Evolutionary conservation across 2,329 filamentous ascomycete genomes (phyloP), one percentile per base, ranked within the genome.

Genomic region (Fusarium sp.): DNA sequence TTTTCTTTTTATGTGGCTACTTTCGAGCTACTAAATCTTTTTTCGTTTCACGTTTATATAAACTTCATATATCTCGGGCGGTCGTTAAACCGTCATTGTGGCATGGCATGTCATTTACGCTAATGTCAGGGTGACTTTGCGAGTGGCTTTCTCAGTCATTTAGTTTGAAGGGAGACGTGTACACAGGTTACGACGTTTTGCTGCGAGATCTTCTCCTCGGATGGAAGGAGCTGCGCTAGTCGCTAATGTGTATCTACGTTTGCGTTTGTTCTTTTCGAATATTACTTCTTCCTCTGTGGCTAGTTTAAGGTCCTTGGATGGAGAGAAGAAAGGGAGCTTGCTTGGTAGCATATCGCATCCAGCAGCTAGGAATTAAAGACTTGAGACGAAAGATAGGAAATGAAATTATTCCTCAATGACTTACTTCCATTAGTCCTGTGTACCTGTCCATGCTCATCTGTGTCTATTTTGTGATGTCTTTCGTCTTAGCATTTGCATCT

Each of bases 241-340:
- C 73, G 76, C 73, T 72, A 76, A 78, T 75, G 76, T 78, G 69
- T 76, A 78, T 76, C 72, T 77, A 73, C 51, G 64, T 69, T 76
- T 65, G 59, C 52, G 63, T 64, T 60, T 72, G 45, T 73, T 61
- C 58, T 69, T 77, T 73, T 73, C 69, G 66, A 70, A 73, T 77
- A 71, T 73, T 55, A 57, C 64, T 75, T 62, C 54, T 63, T 66
- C 69, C 60, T 68, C 69, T 68, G 54, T 65, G 70, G 60, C 74
- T 71, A 60, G 71, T 59, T 72, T 55, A 57, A 69, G 63, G 73
- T 73, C 61, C 70, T 73, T 74, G 75, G 75, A 74, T 69, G 72
- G 69, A 55, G 56, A 70, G 69, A 66, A 48, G 49, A 52, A 62
- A 58, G 57, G 56, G 55, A 66, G 60, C 51, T 72, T 70, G 46